A percentile compares a stretch with the other conserved stretches of the same genome.
Evolutionary conservation across 176 grass and related monocot genomes (phyloP).

Genomic region (Hordeum marinum): DNA sequence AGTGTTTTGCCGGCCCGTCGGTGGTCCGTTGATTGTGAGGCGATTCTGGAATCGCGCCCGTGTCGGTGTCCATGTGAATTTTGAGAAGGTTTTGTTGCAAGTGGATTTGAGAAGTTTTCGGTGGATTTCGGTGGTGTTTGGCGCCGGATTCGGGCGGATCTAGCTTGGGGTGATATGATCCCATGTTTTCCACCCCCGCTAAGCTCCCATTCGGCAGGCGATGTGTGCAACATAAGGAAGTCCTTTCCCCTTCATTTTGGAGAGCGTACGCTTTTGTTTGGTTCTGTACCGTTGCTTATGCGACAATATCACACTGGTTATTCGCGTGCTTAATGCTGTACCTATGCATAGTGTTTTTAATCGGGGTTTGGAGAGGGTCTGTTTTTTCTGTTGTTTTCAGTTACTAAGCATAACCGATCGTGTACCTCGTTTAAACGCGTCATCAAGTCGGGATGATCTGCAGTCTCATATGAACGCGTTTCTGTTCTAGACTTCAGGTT

Average conservation of each 20-base stretch:
- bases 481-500: neutral
- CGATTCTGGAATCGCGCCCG: neutral
- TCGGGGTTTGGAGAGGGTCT: neutral
- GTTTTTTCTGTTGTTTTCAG: neutral
- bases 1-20: neutral
- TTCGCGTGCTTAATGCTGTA: no score
- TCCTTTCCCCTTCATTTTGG: neutral
- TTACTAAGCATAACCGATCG: neutral
- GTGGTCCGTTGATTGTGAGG: neutral
- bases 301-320: no score
- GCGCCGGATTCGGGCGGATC: conserved; percentile 11
- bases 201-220: neutral
- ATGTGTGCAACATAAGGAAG: neutral
- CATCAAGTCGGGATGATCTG: neutral
- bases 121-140: neutral
- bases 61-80: neutral
- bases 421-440: neutral
- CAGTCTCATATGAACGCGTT: neutral
- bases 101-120: neutral
- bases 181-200: neutral
- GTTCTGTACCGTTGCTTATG: no score
- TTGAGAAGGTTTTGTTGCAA: neutral
- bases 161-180: conserved; percentile 10
- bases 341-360: neutral
- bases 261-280: neutral